Evolutionary conservation across 352 stramenopile genomes (phyloP).

Genomic region (Globisporangium emineosum): DNA sequence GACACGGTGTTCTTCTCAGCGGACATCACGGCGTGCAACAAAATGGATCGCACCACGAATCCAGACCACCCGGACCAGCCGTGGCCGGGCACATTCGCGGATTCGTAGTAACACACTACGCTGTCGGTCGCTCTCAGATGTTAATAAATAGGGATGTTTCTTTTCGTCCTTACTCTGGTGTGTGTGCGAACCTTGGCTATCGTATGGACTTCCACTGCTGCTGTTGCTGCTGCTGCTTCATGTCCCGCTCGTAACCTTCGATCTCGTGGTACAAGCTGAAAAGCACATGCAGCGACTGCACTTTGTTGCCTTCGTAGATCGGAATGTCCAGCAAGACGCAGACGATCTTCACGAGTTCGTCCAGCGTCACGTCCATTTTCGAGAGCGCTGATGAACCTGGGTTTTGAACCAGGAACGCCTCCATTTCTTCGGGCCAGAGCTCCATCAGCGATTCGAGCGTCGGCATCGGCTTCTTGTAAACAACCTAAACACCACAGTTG

Average conservation of each 20-base stretch:
- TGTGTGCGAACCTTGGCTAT: constrained; percentile 3
- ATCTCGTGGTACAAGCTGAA: constrained; percentile 90
- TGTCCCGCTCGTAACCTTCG: constrained; percentile 47
- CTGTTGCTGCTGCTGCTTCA: constrained; percentile 18
- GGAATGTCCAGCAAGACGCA: constrained; percentile 93
- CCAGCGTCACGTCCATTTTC: constrained; percentile 80
- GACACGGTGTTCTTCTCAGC: constrained; percentile 74
- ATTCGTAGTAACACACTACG: constrained; percentile 24
- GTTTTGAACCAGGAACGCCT: constrained; percentile 48
- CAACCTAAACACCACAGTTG: constrained; percentile 21
- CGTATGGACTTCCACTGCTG: constrained; percentile 7
- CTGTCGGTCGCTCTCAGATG: neutral
- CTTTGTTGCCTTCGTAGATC: constrained; percentile 67
- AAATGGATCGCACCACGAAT: constrained; percentile 63
- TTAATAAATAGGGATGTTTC: constrained; percentile 14
- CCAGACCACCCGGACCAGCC: constrained; percentile 57
- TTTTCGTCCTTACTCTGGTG: neutral
- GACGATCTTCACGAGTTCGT: constrained; percentile 82
- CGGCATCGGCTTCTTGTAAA: constrained; percentile 90
- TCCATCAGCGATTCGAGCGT: constrained; percentile 87
- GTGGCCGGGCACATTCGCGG: constrained; percentile 77
- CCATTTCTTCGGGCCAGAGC: constrained; percentile 87
- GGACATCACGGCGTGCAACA: constrained; percentile 72
- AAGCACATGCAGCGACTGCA: constrained; percentile 91
- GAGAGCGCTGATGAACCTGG: constrained; percentile 17